These are phyloP conservation scores for Penicillium thymicola DNA, from an alignment of 2,329 filamentous ascomycete genomes.

Conservation along the genomic window DNA sequence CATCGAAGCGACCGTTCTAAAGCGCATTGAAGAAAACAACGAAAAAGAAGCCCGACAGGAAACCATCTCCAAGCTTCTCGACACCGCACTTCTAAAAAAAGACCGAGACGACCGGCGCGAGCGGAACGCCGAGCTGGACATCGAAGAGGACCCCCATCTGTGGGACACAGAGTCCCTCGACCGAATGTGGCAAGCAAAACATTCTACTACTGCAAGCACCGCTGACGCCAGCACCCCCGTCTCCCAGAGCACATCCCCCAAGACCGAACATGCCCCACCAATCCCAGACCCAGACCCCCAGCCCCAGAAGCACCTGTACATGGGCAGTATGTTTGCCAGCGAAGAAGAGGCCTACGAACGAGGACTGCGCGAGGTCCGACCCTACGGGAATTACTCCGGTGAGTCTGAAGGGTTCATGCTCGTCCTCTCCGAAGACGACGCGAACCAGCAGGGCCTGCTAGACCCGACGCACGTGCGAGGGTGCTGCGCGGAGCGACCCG, in stretches of 20 bases:
- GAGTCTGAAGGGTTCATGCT: conserved; percentile 4
- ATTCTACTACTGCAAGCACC: not conserved
- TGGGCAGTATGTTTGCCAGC: not conserved
- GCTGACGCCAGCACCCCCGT: not conserved
- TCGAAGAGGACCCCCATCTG: conserved; percentile 3
- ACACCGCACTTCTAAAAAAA: not conserved
- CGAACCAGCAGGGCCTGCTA: not conserved
- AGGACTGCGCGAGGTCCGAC: not conserved
- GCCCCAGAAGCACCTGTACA: not conserved
- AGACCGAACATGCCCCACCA: not conserved
- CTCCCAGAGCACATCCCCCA: not conserved
- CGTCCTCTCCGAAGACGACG: not conserved
- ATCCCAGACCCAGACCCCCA: not conserved
- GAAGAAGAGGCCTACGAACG: not conserved
- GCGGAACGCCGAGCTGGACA: not conserved
- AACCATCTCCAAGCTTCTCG: not conserved
- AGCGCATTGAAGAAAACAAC: conserved; percentile 2
- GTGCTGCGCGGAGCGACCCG: not conserved
- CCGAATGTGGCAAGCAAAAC: not conserved
- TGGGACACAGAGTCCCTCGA: conserved; percentile 2
- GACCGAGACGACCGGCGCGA: not conserved
- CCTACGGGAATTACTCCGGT: not conserved
- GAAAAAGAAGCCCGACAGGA: not conserved
- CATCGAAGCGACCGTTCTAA: conserved; percentile 4
- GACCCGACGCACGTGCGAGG: not conserved